Evolutionary conservation across 768 basidiomycete genomes (phyloP), one percentile per base, ranked within the genome.

Genomic region (Phlebiopsis flavidoalba): DNA sequence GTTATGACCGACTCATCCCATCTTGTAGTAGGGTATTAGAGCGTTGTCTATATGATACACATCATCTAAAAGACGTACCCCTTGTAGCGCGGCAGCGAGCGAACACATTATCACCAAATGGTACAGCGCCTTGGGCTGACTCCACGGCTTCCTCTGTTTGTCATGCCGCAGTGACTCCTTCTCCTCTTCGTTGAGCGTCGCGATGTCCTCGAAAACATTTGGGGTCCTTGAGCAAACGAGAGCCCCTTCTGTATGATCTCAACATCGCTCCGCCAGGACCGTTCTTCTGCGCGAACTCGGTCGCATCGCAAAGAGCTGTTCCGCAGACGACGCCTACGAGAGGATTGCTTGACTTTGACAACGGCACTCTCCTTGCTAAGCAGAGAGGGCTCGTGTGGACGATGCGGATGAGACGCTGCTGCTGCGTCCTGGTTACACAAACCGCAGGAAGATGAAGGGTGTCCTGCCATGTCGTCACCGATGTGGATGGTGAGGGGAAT

Each of bases 51-150:
- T 67, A 36, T 21, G 33, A 53, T 66, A 70, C 66, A 35, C 49
- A n/a, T 43, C 36, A 15, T 17, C 57, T 57, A 8, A 36, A 19
- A 17, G 50, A 68, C 70, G 49, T 56, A 76, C 76, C 45, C 77
- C 89, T 79, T 93, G 90, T 17, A 91, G 88, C 50, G 87, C 88
- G 5, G 91, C 91, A 0, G 88, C 88, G 47, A 93, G 71, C 15
- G 87, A 88, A 64, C 88, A 85, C 56, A 85, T 71, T 48, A 83
- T 66, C 24, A 83, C 81, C 45, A 83, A 75, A 48, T 77, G 77
- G 67, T 83, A 84, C 15, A 84, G 72, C 48, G 59, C 73, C 22
- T 52, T 53, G 0, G 83, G 84, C 56, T 83, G 83, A 46, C 64
- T 70, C 83, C 83, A 84, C 17, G 40, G 40, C 51, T 65, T 76